Conservation (phyloP, 208 protist genomes). For the Crithidia fasciculata region DNA sequence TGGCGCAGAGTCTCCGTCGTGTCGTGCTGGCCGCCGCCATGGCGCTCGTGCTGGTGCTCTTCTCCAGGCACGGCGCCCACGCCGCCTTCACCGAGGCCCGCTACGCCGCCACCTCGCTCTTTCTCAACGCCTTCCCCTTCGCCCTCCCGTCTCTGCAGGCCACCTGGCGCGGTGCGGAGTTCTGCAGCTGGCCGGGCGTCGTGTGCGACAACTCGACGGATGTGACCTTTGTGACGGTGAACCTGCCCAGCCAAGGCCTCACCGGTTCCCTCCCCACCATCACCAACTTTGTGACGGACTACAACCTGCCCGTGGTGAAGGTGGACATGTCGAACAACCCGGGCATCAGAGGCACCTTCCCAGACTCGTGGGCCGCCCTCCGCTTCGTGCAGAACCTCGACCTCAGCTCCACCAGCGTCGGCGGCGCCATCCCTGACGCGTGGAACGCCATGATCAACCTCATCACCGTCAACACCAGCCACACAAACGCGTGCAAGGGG, state of each 20-base stretch:
- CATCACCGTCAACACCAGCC: background rate
- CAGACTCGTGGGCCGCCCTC: background rate
- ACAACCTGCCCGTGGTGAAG: background rate
- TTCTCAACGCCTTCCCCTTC: constrained; percentile 6
- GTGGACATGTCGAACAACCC: constrained; percentile 28
- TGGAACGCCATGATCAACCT: background rate
- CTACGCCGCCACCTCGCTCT: constrained; percentile 5
- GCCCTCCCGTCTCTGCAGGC: background rate
- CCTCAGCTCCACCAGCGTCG: constrained; percentile 8
- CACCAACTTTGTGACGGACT: background rate
- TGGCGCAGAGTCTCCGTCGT: background rate
- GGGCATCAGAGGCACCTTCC: background rate
- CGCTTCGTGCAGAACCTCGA: background rate
- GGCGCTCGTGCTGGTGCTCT: constrained; percentile 6
- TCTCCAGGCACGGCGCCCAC: background rate
- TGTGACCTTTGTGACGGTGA: background rate
- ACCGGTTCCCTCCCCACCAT: constrained; percentile 2
- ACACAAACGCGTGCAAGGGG: constrained; percentile 5
- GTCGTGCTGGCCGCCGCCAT: background rate
- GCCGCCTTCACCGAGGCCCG: constrained; percentile 11
- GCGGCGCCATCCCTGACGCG: constrained; percentile 13
- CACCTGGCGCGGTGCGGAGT: background rate
- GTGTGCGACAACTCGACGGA: constrained; percentile 9
- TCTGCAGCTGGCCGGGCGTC: constrained; percentile 5
- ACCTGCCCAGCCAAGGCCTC: constrained; percentile 10